phyloP scores from a whole-genome alignment of 345 rosid genomes.

The Angophora floribunda region DNA sequence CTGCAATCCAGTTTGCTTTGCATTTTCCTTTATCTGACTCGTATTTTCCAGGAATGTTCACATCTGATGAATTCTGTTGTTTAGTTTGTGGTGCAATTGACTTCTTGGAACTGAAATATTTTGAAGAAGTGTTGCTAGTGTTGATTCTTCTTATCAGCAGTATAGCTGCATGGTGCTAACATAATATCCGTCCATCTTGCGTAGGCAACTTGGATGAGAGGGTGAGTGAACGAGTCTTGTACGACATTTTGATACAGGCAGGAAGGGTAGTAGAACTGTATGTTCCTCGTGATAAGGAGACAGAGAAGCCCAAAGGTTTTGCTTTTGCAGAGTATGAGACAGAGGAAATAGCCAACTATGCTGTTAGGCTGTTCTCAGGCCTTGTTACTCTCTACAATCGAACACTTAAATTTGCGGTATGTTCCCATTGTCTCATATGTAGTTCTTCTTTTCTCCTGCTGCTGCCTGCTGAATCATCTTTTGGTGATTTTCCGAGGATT shows the following conservation, averaged over 20 bases:
- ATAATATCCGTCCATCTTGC: not conserved
- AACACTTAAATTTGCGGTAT: slow-evolving; percentile 65
- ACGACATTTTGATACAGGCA: slow-evolving; percentile 85
- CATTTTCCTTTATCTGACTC: not conserved
- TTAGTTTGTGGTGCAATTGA: not conserved
- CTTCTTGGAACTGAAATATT: not conserved
- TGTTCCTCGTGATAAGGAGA: slow-evolving; percentile 80
- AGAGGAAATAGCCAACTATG: slow-evolving; percentile 83
- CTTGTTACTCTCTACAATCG: slow-evolving; percentile 75
- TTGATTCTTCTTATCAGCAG: not conserved
- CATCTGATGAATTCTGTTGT: not conserved
- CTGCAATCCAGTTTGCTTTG: not conserved
- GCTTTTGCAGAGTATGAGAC: slow-evolving; percentile 88
- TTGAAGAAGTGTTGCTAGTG: not conserved
- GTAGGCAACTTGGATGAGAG: slow-evolving; percentile 82
- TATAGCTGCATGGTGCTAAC: not conserved
- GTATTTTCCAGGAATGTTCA: not conserved
- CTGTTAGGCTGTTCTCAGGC: slow-evolving; percentile 88
- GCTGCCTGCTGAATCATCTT: not conserved
- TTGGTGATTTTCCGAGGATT: not conserved
- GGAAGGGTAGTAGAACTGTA: slow-evolving; percentile 72
- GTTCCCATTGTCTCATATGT: slow-evolving; percentile 2
- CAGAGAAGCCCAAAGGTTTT: slow-evolving; percentile 77
- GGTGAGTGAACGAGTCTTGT: slow-evolving; percentile 79
- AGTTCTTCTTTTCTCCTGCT: not conserved